Evolutionary conservation across 2,329 filamentous ascomycete species (phyloP), one percentile per base, ranked within the genome.

Genomic region (Paecilomyces dactylethromorphus): DNA sequence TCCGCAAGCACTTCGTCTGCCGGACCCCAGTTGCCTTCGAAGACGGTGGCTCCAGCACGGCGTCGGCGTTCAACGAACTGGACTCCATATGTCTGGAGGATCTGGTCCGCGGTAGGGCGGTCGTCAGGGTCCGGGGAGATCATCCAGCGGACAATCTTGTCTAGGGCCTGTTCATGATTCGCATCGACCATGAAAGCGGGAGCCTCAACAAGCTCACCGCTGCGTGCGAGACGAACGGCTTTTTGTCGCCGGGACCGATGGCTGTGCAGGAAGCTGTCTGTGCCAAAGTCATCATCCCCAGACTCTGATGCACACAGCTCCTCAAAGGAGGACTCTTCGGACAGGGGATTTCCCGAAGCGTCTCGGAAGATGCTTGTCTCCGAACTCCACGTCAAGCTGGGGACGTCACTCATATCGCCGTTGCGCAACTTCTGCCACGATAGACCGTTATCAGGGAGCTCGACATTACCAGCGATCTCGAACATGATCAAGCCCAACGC

Each of bases 1-100:
- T 81, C 79, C 24, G 76, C 77, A 57, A 86, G 77, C 21, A 86
- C 78, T 62, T 87, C 83, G 63, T 87, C 87, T 24, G 83, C 83
- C 32, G 93, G 93, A 3, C 94, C 94, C 89, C 92, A 99, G 71
- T 91, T 94, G 62, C 94, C 94, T 77, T 99, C 94, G 67, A 90
- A 99, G 56, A 99, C 87, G 0, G 92, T 97, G n/a, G 94, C 94
- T 52, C 92, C 90, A 11, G 92, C 90, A 58, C 89, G 87, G 58
- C 92, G 87, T 62, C 92, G 87, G 55, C 81, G 78, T 57, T 87
- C 84, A 32, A 95, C 88, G 90, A 94, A 99, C 61, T 82, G 83
- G 56, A 96, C 82, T 24, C 91, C 91, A 54, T 87, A 85, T 1
- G 87, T 83, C 53, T 83, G 77, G 53, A 96, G 82, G 11, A 99